phyloP scores from a whole-genome alignment of 331 rosid genomes.

The Acacia pycnantha region DNA sequence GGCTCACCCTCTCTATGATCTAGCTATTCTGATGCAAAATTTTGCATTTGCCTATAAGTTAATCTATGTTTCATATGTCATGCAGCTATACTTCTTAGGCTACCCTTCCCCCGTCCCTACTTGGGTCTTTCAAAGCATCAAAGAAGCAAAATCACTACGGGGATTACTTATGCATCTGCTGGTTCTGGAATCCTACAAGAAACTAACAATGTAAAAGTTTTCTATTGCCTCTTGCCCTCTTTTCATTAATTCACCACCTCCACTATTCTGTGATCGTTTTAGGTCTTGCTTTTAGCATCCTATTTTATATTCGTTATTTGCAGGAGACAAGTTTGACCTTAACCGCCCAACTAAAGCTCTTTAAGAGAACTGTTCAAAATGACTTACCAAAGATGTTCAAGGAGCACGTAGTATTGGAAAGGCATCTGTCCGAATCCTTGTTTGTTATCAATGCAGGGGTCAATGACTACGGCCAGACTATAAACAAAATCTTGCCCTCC shows the following conservation, averaged over 20 bases:
- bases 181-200: slow-evolving; percentile 34
- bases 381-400: slow-evolving; percentile 14
- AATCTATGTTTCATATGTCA: not conserved
- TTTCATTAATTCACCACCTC: not conserved
- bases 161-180: slow-evolving; percentile 42
- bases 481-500: slow-evolving; percentile 11
- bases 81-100: slow-evolving; percentile 38
- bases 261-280: not conserved
- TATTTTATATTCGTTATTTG: not conserved
- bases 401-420: slow-evolving; percentile 13
- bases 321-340: slow-evolving; percentile 7
- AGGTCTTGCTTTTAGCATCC: not conserved
- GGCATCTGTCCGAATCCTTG: slow-evolving; percentile 38
- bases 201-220: slow-evolving; percentile 31
- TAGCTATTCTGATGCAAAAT: not conserved
- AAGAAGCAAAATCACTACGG: slow-evolving; percentile 29
- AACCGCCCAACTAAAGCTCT: slow-evolving; percentile 17
- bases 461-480: slow-evolving; percentile 16
- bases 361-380: slow-evolving; percentile 21
- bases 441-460: slow-evolving; percentile 25
- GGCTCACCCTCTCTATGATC: not conserved
- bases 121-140: slow-evolving; percentile 34
- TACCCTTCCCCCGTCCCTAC: slow-evolving; percentile 39
- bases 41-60: not conserved
- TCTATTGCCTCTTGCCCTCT: not conserved